Base-by-base conservation (phyloP, 352 stramenopile species). In the Thalassiosira sp. region DNA sequence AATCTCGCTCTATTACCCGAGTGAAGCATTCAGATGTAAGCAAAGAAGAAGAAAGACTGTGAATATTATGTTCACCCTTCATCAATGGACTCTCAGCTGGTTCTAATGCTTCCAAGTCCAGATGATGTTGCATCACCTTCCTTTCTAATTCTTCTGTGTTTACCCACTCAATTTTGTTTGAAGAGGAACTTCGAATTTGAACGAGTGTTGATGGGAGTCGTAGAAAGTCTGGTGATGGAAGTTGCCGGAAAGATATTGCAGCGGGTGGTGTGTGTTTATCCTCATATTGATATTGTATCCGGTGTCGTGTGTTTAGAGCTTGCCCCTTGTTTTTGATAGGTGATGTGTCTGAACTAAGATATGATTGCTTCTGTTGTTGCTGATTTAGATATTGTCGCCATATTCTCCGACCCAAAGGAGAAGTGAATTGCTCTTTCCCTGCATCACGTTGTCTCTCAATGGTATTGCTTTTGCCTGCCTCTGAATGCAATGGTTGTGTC, bases 1-100 rank as follows among this genome's bases (percentile, higher is more conserved):
- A 15, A 77, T 92, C 75, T 49, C 72, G 64, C 59, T 82, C 31
- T 31, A 92, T 57, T 8, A 82, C 51, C 5, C 51, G 54, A 28
- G 80, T 84, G 28, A 77, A 81, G 27, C 63, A 81, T 43, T 71
- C 33, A 1, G 60, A 68, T 0, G 40, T 52, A 11, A 62, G 35
- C 22, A 72, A 42, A 28, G 61, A 68, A 1, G 69, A 78, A 10
- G 53, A 20, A n/a, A 49, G 45, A 58, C 20, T 49, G 16, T 3
- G 10, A 66, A 10, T 54, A 27, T 59, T 7, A 18, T 51, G 42
- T 49, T 63, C 40, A 33, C 56, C 60, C 10, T 40, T 28, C 48
- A 64, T 63, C 15, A 57, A 69, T 31, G 27, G 48, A 35, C 33
- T 43, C 25, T 42, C 33, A 48, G 5, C 15, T 15, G 40, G 20